These are phyloP conservation scores for Irpex lacteus DNA, from an alignment of 1,284 basidiomycete genomes.

Conservation along the genomic window DNA sequence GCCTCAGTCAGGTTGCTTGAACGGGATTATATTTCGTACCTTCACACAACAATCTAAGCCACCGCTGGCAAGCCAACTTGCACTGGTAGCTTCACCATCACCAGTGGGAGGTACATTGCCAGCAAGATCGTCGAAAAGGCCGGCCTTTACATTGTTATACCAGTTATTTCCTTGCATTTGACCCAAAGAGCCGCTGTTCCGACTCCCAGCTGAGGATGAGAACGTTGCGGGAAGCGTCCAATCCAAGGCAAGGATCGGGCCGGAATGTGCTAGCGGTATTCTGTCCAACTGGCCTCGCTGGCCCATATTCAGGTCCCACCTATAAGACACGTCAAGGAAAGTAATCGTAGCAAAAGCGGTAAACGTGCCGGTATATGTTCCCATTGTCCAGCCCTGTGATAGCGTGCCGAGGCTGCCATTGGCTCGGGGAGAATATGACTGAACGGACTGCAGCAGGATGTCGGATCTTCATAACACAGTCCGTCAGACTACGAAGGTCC, in stretches of 20 bases:
- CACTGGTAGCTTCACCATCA: conserved; percentile 33
- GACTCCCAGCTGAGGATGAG: conserved; percentile 7
- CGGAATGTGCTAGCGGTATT: conserved; percentile 75
- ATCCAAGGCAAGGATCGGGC: conserved; percentile 74
- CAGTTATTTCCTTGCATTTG: conserved; percentile 18
- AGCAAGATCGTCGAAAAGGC: conserved; percentile 28
- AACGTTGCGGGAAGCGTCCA: conserved; percentile 50
- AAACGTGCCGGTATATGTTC: conserved; percentile 32
- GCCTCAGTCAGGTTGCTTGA: conserved; percentile 3
- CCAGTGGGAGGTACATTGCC: conserved; percentile 12
- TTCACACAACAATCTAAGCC: conserved; percentile 83
- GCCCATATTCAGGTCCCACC: conserved; percentile 80
- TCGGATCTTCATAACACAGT: conserved; percentile 69
- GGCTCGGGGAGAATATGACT: conserved; percentile 68
- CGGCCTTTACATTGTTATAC: conserved; percentile 23
- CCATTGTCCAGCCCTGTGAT: conserved; percentile 83
- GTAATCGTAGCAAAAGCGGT: background rate
- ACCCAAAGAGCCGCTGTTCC: conserved; percentile 10
- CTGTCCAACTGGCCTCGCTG: conserved; percentile 71
- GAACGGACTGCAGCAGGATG: conserved; percentile 73
- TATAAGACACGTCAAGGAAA: conserved; percentile 23
- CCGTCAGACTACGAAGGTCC: conserved; percentile 75
- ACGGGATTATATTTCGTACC: conserved; percentile 34
- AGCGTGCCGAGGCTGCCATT: conserved; percentile 64
- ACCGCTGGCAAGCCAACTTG: conserved; percentile 82